Percentiles rank a stretch among this genome's conserved stretches.
phyloP scores from a whole-genome alignment of 495 filamentous ascomycete species.

The Glonium stellatum region DNA sequence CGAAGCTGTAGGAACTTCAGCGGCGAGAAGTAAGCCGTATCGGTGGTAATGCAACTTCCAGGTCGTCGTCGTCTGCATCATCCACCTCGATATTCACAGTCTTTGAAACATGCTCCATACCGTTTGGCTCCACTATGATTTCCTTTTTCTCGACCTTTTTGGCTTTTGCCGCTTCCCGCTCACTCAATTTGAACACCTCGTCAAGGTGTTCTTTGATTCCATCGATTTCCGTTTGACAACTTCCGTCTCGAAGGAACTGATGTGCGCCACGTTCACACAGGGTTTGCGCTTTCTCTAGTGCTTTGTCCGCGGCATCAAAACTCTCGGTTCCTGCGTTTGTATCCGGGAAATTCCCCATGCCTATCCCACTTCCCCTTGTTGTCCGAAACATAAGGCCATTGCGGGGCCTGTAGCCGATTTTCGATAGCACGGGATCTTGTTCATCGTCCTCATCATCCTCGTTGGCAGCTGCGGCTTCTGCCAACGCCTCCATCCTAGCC shows the following conservation, averaged over 20 bases:
- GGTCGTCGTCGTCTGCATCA: slow-evolving; percentile 28
- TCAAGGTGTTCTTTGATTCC: slow-evolving; percentile 54
- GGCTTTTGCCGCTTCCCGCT: slow-evolving; percentile 32
- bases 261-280: slow-evolving; percentile 81
- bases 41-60: slow-evolving; percentile 25
- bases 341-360: background rate
- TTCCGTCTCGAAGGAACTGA: slow-evolving; percentile 76
- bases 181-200: slow-evolving; percentile 50
- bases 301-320: slow-evolving; percentile 68
- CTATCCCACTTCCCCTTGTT: slow-evolving; percentile 1
- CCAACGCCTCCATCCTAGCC: slow-evolving; percentile 53
- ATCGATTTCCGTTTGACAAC: slow-evolving; percentile 66
- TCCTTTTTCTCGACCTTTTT: slow-evolving; percentile 8
- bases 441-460: slow-evolving; percentile 37
- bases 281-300: slow-evolving; percentile 68
- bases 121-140: slow-evolving; percentile 8
- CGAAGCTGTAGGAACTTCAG: background rate
- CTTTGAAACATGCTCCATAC: background rate
- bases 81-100: slow-evolving; percentile 28
- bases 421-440: slow-evolving; percentile 34
- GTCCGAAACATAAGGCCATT: slow-evolving; percentile 11
- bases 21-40: slow-evolving; percentile 23
- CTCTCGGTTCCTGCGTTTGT: slow-evolving; percentile 24
- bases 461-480: slow-evolving; percentile 36
- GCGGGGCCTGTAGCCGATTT: slow-evolving; percentile 20